phyloP scores from a whole-genome alignment of 2,329 filamentous ascomycete species.

The Aureobasidium melanogenum region DNA sequence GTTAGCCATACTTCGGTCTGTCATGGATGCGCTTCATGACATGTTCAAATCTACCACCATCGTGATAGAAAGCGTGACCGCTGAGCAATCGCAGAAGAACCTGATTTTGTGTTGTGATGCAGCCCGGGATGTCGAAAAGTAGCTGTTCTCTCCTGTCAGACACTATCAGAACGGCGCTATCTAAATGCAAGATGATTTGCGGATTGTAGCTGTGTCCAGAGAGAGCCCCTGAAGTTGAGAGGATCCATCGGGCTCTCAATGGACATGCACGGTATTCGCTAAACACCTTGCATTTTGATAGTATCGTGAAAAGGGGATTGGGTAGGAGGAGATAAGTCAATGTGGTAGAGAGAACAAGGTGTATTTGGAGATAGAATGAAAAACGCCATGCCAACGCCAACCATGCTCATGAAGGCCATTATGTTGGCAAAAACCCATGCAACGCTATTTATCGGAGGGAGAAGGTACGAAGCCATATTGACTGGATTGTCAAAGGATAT shows the following conservation, averaged over 20 bases:
- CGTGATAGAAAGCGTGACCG: background rate
- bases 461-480: background rate
- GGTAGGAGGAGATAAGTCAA: background rate
- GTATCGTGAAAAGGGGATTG: background rate
- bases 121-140: background rate
- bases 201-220: background rate
- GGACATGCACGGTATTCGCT: background rate
- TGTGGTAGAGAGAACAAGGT: background rate
- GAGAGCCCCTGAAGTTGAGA: background rate
- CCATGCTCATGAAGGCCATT: slow-evolving; percentile 9
- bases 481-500: background rate
- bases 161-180: background rate
- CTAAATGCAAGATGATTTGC: background rate
- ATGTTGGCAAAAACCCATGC: slow-evolving; percentile 10
- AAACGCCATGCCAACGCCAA: slow-evolving; percentile 4
- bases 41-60: background rate
- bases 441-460: slow-evolving; percentile 13
- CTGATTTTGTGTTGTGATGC: background rate
- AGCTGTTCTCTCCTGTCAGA: background rate
- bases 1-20: too few relatives aligned
- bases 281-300: background rate
- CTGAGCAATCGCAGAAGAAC: background rate
- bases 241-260: background rate
- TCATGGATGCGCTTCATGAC: background rate
- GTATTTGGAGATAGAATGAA: background rate